Evolutionary conservation across 108 stramenopile species (phyloP), one percentile per base, ranked within the genome.

Genomic region (Nannochloropsis gaditana): DNA sequence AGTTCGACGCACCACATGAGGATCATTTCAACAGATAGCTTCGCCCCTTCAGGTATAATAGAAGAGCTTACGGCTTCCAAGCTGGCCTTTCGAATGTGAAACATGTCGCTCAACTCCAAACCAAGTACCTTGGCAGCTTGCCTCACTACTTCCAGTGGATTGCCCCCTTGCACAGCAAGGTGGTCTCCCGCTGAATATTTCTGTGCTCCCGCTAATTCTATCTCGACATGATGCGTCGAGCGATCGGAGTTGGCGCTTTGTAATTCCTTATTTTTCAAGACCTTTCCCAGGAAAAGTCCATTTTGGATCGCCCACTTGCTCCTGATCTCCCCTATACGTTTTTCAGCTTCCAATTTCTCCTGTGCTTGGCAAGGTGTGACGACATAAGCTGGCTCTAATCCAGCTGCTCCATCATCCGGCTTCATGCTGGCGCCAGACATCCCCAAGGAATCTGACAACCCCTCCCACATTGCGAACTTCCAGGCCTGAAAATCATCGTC

Each of bases 371-470:
- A n/a, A 15, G n/a, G 6, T n/a, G 59, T 73, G 59, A 73, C 59
- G 59, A 73, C 59, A 73, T 73, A 73, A 73, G 59, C 59, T n/a
- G 59, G 59, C 59, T n/a, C 59, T n/a, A 73, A 73, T 73, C 59
- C 59, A 15, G 59, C 59, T n/a, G 59, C 59, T n/a, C 59, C 59
- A 15, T 2, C 15, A 15, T 4, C 59, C 59, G 59, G 59, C 8
- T 73, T 15, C 59, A 73, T n/a, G 19, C 8, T 15, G 19, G 59
- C 59, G 15, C 59, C 59, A 15, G 59, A 73, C 15, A 73, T 73
- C 59, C 59, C 59, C 59, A 73, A 8, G 8, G 19, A n/a, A 4
- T 73, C n/a, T 15, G 19, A n/a, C 59, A 73, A n/a, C 6, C 59
- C 59, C 59, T 73, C 59, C 59, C 59, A 73, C 59, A 73, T 15